Base-by-base conservation (phyloP, 805 yeast species). In the Pichia sporocuriosa region DNA sequence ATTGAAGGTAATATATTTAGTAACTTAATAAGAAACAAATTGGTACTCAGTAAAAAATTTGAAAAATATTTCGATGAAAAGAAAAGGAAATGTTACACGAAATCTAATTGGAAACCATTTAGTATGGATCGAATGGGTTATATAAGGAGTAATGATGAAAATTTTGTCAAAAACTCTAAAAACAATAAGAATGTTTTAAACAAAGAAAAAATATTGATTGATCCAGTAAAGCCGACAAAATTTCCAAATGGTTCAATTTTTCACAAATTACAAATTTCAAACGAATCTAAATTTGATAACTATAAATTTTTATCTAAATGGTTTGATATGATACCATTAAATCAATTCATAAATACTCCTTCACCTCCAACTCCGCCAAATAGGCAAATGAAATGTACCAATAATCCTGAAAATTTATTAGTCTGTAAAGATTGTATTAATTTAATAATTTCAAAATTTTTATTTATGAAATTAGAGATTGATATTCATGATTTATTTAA, bases 321-420 rank as follows among this genome's bases (percentile, higher is more conserved):
- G 68, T 62, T 59, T 50, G 61, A 55, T 13, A 47, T 63, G 15
- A 66, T 67, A 0, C 68, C 68, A 4, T 59, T 63, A 42, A 60
- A 59, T 43, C 60, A 61, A 35, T 57, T 54, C 35, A 49, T 52
- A 22, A 54, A 52, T 37, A 56, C 61, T 0, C 64, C 64, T 3
- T 52, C 61, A 2, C 65, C 64, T 8, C 64, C 64, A 8, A 59
- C 65, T 1, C 65, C 65, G 9, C 63, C 63, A 10, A 56, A 54
- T 16, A 53, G 52, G 6, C 16, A 19, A 4, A 33, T 12, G 1
- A 57, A 44, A 31, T 48, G 47, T n/a, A 40, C 51, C 16, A 55
- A 55, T 39, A 54, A 57, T 39, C 65, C 64, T 8, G 66, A 62
- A 39, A 61, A 60, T 39, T 45, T 62, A 5, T 36, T 63, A 20